Conservation (phyloP, 129 eudicot species). For the Flaveria ramosissima region DNA sequence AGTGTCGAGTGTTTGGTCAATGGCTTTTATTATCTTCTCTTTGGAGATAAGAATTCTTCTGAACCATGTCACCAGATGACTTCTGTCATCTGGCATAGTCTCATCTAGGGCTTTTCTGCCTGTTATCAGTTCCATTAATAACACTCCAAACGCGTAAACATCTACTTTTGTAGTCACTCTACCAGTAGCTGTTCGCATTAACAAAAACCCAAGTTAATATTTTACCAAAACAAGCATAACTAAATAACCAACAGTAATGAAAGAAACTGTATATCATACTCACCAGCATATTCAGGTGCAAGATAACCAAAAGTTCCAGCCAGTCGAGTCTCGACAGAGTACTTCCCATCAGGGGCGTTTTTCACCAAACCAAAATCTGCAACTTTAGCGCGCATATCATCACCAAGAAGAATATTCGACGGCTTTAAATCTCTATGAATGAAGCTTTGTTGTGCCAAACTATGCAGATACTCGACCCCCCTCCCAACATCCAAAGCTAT, state of each 20-base stretch:
- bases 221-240: not conserved
- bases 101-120: conserved; percentile 73
- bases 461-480: conserved; percentile 76
- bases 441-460: conserved; percentile 77
- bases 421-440: conserved; percentile 79
- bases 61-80: conserved; percentile 73
- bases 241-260: not conserved
- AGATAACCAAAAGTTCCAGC: conserved; percentile 91
- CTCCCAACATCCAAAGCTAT: conserved; percentile 79
- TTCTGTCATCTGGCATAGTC: conserved; percentile 54
- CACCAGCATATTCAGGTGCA: conserved; percentile 85
- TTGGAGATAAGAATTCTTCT: conserved; percentile 39
- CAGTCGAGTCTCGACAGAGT: conserved; percentile 61
- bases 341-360: conserved; percentile 60
- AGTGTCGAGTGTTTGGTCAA: conserved; percentile 48
- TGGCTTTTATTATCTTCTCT: conserved; percentile 40
- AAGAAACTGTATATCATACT: conserved; percentile 15
- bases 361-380: conserved; percentile 67
- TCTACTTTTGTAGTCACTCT: conserved; percentile 77
- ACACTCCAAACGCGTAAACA: conserved; percentile 70
- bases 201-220: not conserved
- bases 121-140: conserved; percentile 68
- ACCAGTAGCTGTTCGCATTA: conserved; percentile 58
- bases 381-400: conserved; percentile 66
- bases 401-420: conserved; percentile 67